Base-by-base conservation (phyloP, 2,329 filamentous ascomycete species). In the Fusarium keratoplasticum region DNA sequence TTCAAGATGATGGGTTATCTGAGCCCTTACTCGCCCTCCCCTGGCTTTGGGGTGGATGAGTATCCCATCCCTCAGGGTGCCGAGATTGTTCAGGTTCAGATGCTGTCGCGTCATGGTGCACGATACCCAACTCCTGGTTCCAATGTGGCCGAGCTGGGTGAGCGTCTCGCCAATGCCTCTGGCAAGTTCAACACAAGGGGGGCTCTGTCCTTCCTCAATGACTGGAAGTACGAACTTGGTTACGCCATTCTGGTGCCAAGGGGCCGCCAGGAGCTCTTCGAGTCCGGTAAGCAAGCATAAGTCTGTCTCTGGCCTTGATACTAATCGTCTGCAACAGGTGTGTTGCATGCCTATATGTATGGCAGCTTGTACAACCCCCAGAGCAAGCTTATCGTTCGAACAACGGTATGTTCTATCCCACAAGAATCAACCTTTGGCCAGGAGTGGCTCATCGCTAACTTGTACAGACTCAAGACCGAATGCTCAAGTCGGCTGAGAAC, bases 401-500 rank as follows among this genome's bases (percentile, higher is more conserved):
- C 92, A 1, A 94, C 93, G 62, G 85, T 86, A 80, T 64, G 83
- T 72, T 9, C 20, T 29, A 6, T 25, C 11, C 9, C 11, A 35
- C 18, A 16, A n/a, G 13, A 13, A 8, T 16, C 22, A 25, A 22
- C 10, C 6, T 5, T 5, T 22, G 22, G 10, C 9, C 27, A 22
- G 27, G 6, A 22, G 9, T 35, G 11, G 18, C 4, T 18, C 5
- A 10, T 38, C 38, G 42, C 73, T 80, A 59, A 80, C 70, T 1
- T n/a, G 1, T 18, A 2, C 36, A 87, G 84, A 94, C 93, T 1
- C 92, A 95, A 80, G 90, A 94, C 78, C 90, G 93, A 27, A 95
- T 95, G 93, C 84, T 93, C 25, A 91, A 95, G 80, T 92, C 89
- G 42, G 93, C 93, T 4, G 93, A 95, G 81, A 93, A 95, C 81